These are phyloP conservation scores for Lactarius deliciosus DNA, from an alignment of 768 basidiomycete species.

Conservation along the genomic window DNA sequence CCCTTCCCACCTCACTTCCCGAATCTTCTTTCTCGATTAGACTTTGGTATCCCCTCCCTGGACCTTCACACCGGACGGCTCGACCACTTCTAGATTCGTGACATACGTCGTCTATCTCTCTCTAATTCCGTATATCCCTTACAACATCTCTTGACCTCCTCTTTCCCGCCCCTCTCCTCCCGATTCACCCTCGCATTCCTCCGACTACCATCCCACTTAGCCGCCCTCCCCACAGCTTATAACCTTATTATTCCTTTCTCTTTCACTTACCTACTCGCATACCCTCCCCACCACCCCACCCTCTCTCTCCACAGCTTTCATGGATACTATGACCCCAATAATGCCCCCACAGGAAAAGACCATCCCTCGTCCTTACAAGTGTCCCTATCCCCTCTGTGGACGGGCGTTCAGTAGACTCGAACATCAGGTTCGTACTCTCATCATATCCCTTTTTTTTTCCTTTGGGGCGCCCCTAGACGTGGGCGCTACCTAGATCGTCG, in stretches of 20 bases:
- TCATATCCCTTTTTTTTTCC: conserved; percentile 28
- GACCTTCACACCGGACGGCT: conserved; percentile 16
- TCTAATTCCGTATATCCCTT: conserved; percentile 19
- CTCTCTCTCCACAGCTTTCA: neutral
- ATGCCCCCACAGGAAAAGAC: conserved; percentile 17
- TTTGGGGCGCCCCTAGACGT: neutral
- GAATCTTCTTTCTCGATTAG: conserved; percentile 20
- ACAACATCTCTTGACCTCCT: conserved; percentile 2
- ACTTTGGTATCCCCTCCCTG: conserved; percentile 19
- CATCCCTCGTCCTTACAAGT: conserved; percentile 86
- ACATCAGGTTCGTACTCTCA: conserved; percentile 69
- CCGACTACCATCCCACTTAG: conserved; percentile 7
- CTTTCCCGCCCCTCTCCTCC: conserved; percentile 4
- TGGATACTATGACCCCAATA: neutral
- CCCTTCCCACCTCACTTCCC: conserved; percentile 14
- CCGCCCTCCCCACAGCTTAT: conserved; percentile 11
- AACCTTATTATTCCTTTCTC: conserved; percentile 3
- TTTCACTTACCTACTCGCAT: neutral
- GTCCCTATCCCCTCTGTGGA: conserved; percentile 87
- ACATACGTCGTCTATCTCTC: conserved; percentile 10
- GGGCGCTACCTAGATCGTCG: conserved; percentile 12
- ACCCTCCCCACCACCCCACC: conserved; percentile 1
- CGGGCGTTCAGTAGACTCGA: conserved; percentile 96
- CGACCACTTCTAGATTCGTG: conserved; percentile 23
- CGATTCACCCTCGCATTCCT: conserved; percentile 12